Evolutionary conservation across 2,329 filamentous ascomycete genomes (phyloP), one percentile per base, ranked within the genome.

Genomic region (Talaromyces sp.): DNA sequence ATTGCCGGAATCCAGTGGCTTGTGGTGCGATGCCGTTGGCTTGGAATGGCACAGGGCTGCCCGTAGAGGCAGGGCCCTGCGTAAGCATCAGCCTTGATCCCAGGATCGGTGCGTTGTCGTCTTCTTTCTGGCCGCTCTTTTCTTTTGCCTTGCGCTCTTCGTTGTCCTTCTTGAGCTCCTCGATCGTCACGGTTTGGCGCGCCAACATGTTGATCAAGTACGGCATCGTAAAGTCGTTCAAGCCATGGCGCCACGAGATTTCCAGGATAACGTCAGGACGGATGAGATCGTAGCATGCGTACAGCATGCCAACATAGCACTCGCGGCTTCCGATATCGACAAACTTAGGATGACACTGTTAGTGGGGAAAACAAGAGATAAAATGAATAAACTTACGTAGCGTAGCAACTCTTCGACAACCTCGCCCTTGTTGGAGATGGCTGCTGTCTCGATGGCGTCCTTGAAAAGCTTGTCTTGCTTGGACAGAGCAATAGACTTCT

Each of bases 401-500:
- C 91, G 90, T 63, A 99, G 82, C 53, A 99, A 83, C 69, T 99
- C 95, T 78, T 98, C 95, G 46, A 99, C 93, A 68, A 98, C 89
- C 31, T 97, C 93, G 13, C 84, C 74, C 84, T 98, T 98, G 73
- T 84, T 83, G 56, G 93, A 98, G 59, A 97, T 90, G 29, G 95
- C 95, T 32, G 96, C 86, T 14, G 95, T 99, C 83, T 99, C 95
- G 65, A 99, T 98, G 27, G 96, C 95, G 79, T 99, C 95, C 83
- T 97, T 98, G 88, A 95, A 99, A 17, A 99, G 83, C 85, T 97
- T 98, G 82, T 99, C 95, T 76, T 99, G 93, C 84, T 99, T 99
- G 17, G 93, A 98, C 53, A 99, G 82, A 35, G 91, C 86, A 76
- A 99, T 99, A 4, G 93, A 97, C 81, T 98, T 98, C 81, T 98